Evolutionary conservation across 768 basidiomycete genomes (phyloP), one percentile per base, ranked within the genome.

Genomic region (Lentinula lateritia): DNA sequence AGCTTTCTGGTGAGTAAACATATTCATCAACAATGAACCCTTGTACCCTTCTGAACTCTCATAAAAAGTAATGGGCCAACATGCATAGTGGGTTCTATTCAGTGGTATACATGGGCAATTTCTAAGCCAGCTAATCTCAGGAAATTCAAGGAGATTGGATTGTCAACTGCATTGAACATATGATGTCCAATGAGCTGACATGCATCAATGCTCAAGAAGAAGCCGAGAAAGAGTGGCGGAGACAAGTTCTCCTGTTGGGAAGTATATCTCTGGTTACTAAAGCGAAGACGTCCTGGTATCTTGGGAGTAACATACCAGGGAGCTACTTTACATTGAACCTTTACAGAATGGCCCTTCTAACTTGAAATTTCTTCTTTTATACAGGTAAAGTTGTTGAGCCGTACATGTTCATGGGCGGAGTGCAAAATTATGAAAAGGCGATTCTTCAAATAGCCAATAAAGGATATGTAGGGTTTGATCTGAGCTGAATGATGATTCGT

Each of bases 111-210:
- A 16, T 58, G 43, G 18, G 12, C 34, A 9, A 28, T 28, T 5
- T 13, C 50, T 50, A 10, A 50, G 10, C 13, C 16, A 34, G 12
- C 32, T 4, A 18, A 5, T 5, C 5, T 8, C 39, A 71, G 70
- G 69, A 71, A 62, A 48, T 68, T 20, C 69, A 71, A 66, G 63
- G 68, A 10, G 61, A 65, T 41, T 71, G 70, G 70, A 65, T 71
- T 45, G 46, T 65, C 38, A 52, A 70, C 39, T 71, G 66, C 48
- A 60, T 70, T 15, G 50, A 48, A 12, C 23, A 63, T 58, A 66
- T 66, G 61, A 61, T 61, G 7, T 12, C 59, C 13, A 59, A 66
- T 28, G 50, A 61, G 0, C 43, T 52, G 18, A 52, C 59, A 10
- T 23, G 6, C 4, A 60, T 60, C 1, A 16, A 52, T 28, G 50